phyloP scores from a whole-genome alignment of 208 protist genomes.

The Acanthamoeba rhysodes region DNA sequence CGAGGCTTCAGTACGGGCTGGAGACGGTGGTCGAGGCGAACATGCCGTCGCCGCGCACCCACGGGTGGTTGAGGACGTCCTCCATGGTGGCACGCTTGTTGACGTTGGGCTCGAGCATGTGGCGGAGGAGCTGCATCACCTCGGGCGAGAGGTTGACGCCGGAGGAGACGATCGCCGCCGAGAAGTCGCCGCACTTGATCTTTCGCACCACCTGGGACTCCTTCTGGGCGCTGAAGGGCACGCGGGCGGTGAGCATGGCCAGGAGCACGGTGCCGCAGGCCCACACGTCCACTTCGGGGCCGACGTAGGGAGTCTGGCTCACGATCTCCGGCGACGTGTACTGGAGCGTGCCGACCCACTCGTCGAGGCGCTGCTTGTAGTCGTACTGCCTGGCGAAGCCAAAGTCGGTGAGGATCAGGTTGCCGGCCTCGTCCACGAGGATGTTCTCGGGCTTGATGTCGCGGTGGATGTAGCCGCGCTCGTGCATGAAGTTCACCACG shows the following conservation, averaged over 20 bases:
- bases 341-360: slow-evolving; percentile 36
- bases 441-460: slow-evolving; percentile 99
- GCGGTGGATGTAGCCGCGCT: slow-evolving; percentile 90
- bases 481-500: slow-evolving; percentile 97
- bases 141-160: slow-evolving; percentile 32
- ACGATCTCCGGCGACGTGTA: slow-evolving; percentile 51
- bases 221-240: slow-evolving; percentile 21
- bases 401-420: slow-evolving; percentile 58
- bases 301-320: slow-evolving; percentile 30
- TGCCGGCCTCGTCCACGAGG: slow-evolving; percentile 93
- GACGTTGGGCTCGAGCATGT: slow-evolving; percentile 41
- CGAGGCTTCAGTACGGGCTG: background rate
- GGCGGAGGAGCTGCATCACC: slow-evolving; percentile 22
- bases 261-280: slow-evolving; percentile 45
- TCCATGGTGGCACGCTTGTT: slow-evolving; percentile 1
- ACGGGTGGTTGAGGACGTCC: background rate
- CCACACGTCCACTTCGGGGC: slow-evolving; percentile 38
- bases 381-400: slow-evolving; percentile 37
- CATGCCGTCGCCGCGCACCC: slow-evolving; percentile 36
- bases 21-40: background rate
- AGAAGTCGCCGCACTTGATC: slow-evolving; percentile 55
- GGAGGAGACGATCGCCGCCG: background rate
- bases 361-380: slow-evolving; percentile 36
- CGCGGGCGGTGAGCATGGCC: slow-evolving; percentile 10
- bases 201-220: slow-evolving; percentile 4